Percentiles rank a stretch among this genome's conserved stretches.
These are phyloP conservation scores for Erythrophleum ivorense DNA, from an alignment of 331 rosid genomes.

Conservation along the genomic window DNA sequence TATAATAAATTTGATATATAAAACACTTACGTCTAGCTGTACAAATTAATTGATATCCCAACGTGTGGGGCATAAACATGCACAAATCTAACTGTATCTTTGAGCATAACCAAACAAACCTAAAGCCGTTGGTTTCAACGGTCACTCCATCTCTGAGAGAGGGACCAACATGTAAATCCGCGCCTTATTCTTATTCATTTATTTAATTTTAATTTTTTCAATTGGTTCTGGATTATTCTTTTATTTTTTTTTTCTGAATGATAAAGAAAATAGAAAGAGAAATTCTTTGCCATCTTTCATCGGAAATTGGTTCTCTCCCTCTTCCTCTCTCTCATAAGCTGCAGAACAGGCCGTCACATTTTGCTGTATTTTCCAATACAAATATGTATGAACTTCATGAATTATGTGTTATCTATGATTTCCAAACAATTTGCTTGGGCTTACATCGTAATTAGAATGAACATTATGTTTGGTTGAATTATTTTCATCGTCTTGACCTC, in stretches of 20 bases:
- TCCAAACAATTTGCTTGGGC: conserved; percentile 11
- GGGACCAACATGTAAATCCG: conserved; percentile 48
- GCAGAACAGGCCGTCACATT: conserved; percentile 45
- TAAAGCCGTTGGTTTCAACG: conserved; percentile 57
- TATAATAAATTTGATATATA: no score
- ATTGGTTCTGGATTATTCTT: background rate
- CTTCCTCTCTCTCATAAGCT: conserved; percentile 36
- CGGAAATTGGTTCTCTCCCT: conserved; percentile 35
- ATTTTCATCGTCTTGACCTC: background rate
- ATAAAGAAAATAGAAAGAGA: conserved; percentile 14
- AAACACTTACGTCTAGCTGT: no score
- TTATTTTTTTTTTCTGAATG: background rate
- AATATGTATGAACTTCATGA: background rate
- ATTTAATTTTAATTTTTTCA: background rate
- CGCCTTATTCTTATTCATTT: conserved; percentile 29
- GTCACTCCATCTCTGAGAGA: conserved; percentile 41
- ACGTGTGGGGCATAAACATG: background rate
- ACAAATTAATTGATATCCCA: background rate
- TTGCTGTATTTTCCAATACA: conserved; percentile 22
- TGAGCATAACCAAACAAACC: conserved; percentile 37
- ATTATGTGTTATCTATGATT: conserved; percentile 4
- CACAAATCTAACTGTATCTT: background rate
- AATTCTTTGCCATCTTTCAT: conserved; percentile 35
- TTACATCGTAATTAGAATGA: background rate
- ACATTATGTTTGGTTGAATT: background rate